Evolutionary conservation across 495 filamentous ascomycete genomes (phyloP).

Genomic region (Penicillium fimorum): DNA sequence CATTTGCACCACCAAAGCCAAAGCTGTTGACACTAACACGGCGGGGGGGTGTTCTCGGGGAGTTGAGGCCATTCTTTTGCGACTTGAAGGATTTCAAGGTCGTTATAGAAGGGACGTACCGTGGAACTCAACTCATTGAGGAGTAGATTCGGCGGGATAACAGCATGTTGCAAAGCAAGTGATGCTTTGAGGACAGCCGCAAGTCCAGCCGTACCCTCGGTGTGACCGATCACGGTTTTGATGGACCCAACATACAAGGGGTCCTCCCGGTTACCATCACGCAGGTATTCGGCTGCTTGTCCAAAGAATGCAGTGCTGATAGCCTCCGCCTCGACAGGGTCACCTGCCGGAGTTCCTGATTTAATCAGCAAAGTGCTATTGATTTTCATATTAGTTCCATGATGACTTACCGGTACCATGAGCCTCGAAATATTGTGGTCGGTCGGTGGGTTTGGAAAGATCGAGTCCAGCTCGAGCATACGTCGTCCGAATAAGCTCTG

Average conservation of each 20-base stretch:
- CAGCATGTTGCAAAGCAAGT: constrained; percentile 46
- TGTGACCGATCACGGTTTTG: constrained; percentile 54
- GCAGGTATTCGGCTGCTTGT: constrained; percentile 33
- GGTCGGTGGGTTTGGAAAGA: constrained; percentile 20
- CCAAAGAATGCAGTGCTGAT: constrained; percentile 34
- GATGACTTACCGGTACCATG: constrained; percentile 34
- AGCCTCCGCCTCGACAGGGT: constrained; percentile 41
- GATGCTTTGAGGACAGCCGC: constrained; percentile 43
- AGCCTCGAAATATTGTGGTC: constrained; percentile 41
- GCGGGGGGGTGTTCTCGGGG: constrained; percentile 18
- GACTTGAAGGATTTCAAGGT: constrained; percentile 34
- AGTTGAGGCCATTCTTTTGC: constrained; percentile 18
- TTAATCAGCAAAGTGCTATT: not conserved
- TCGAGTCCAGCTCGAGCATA: constrained; percentile 40
- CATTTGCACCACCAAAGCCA: constrained; percentile 65
- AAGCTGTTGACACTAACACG: constrained; percentile 43
- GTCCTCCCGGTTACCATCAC: constrained; percentile 25
- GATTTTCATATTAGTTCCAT: not conserved
- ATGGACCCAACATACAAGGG: constrained; percentile 50
- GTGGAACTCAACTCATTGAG: constrained; percentile 45
- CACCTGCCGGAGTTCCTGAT: constrained; percentile 39
- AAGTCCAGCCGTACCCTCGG: constrained; percentile 57
- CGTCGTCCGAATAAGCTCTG: constrained; percentile 29
- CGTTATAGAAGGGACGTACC: constrained; percentile 22
- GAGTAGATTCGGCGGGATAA: constrained; percentile 59